Evolutionary conservation across 1,284 basidiomycete species (phyloP), one percentile per base, ranked within the genome.

Genomic region (Caloboletus firmus): DNA sequence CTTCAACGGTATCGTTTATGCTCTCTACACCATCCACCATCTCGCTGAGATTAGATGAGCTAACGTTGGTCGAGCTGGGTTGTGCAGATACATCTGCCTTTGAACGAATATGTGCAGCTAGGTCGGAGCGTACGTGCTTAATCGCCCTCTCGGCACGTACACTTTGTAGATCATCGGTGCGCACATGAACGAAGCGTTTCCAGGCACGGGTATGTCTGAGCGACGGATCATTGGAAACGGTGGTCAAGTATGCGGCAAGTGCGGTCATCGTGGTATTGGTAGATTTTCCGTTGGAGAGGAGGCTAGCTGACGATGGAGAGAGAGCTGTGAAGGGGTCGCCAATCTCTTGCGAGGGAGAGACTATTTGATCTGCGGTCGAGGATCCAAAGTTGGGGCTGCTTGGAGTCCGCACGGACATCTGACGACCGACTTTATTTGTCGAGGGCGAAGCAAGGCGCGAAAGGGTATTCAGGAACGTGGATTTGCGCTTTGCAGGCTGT

Each of bases 121-220:
- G 74, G 72, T 94, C 93, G 48, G 89, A 91, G 51, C 90, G 79
- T 17, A 92, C 90, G 41, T 89, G 84, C 73, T 93, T 91, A 70
- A 95, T 90, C 4, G 92, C 87, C 54, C 93, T 80, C 72, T 95
- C 92, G 41, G 90, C 84, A 42, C 91, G 83, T 5, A 88, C 85
- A 64, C 90, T 93, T 74, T 93, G 86, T 44, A 95, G 73, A 69
- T 95, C 92, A 66, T 95, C 93, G 5, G 84, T 85, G 57, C 91
- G 81, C 18, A 93, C 90, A 39, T 85, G 79, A 46, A 93, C 85
- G 61, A 95, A 95, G n/a, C 89, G 82, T 65, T 87, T 88, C 92
- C 92, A 95, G 2, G 83, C 76, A 49, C 87, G 82, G 40, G 83
- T 76, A 54, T 82, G 78, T 41, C 88, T 82, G 30, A 92, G 68